Evolutionary conservation across 192 early-diverging fungal genomes (phyloP), one percentile per base, ranked within the genome.

Genomic region (Phlyctochytrium arcticum): DNA sequence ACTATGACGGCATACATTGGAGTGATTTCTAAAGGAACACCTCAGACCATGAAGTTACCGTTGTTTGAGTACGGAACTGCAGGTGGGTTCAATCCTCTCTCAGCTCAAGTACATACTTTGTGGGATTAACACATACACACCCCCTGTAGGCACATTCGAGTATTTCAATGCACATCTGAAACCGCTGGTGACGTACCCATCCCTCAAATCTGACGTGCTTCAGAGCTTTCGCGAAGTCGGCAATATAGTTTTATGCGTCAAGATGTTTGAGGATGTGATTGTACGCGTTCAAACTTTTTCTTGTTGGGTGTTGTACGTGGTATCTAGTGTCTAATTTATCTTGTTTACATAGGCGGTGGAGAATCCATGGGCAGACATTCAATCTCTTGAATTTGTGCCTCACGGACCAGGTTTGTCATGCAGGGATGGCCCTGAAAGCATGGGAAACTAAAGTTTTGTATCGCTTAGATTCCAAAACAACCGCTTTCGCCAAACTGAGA

Each of bases 191-290:
- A 29, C 48, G 17, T 75, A 74, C 46, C 49, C 46, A 30, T 60
- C 50, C 3, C 60, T 80, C 17, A 74, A 75, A 32, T 68, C 71
- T 26, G 75, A 78, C 3, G 74, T 80, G 21, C 58, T 80, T 6
- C 75, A 80, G 36, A 66, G 62, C 2, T 75, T 80, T 59, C 61
- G 78, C n/a, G 72, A 78, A 48, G 54, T 77, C 17, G 78, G 78
- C 26, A 80, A 80, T 60, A 35, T 54, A 3, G 55, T 78, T 3
- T 15, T 78, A 24, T 26, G 62, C 6, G 60, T 74, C 26, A 58
- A 63, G 48, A 21, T 54, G 15, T 53, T 80, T 5, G 65, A 79
- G 30, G 68, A 75, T 34, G 37, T 55, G 9, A 9, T 70, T 57
- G 72, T 72, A 66, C 6, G 46, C 10, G 60, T 24, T 53, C n/a